Evolutionary conservation across 2,329 filamentous ascomycete genomes (phyloP), one percentile per base, ranked within the genome.

Genomic region (Neofusicoccum laricinum): DNA sequence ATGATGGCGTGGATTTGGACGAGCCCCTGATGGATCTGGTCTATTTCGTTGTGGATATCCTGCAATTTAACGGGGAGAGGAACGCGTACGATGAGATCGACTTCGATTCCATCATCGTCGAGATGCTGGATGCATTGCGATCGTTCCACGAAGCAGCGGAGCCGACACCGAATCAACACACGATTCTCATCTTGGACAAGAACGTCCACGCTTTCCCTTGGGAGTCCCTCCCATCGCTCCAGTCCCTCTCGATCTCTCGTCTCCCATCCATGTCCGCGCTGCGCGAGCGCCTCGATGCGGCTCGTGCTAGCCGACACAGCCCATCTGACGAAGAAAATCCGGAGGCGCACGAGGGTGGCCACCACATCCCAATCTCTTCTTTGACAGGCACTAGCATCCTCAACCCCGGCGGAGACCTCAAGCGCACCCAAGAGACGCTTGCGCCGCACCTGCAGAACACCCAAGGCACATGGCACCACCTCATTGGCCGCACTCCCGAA

Each of bases 81-180:
- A 99, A 98, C 73, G 95, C 96, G 0, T 97, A 97, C 77, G 95
- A 99, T 70, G 95, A 99, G 78, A 91, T 99, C 67, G 94, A 98
- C 76, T 96, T 98, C 73, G 95, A 99, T 69, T 80, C 84, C 51
- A 96, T 99, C 86, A 88, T 93, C 4, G 84, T 98, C 43, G 93
- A 97, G 70, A 92, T 91, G 0, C 85, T 92, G 43, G 94, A 97
- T 77, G 92, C 93, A 2, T 80, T 99, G 30, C 86, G 88, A 57
- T 85, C 87, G 0, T 97, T 97, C 72, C 89, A 97, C 71, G 82
- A 84, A 63, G 77, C 76, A 25, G 75, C 72, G 4, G 73, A 75
- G 7, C 71, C 71, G 12, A 59, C 30, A 8, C 30, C 25, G 14
- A 59, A 59, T 25, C 80, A 80, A 1, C 95, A 99, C 73, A 94